Evolutionary conservation across 1,139 yeast species (phyloP), one percentile per base, ranked within the genome.

Genomic region (Saccharomyces uvarum): DNA sequence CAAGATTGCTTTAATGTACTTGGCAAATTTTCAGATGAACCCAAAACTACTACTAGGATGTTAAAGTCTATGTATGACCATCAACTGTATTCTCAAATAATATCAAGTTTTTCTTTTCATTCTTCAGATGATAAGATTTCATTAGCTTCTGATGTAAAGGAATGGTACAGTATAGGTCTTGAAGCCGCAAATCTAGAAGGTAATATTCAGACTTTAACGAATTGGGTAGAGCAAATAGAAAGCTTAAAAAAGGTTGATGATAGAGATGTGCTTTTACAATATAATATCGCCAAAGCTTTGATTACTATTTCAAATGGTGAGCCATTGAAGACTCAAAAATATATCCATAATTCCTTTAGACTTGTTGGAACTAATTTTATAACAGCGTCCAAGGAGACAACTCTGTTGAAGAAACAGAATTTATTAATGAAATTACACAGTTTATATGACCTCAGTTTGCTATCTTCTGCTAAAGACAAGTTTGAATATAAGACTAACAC

Each of bases 1-100:
- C 87, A 88, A 59, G 93, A 88, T 59, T 89, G 97, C 47, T 86
- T 89, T 62, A 85, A 84, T 54, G 88, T 86, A 0, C 70, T 87
- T 47, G 80, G 88, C 14, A 77, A 77, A 14, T 59, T 61, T 50
- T 63, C 71, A 14, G 70, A 73, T 24, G 67, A 71, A 19, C 54
- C 62, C 2, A 52, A 55, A 4, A 57, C 63, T 1, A 65, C 65
- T 13, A 64, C 66, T 8, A 76, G 78, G 53, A 69, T 79, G 65
- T 59, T 82, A 56, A 77, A 77, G 53, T 81, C 86, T 16, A 70
- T 85, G 59, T 79, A 77, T 59, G 79, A 80, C 48, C 82, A 82
- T 62, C 84, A 84, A 50, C 73, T 82, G 41, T 81, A 82, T 62
- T 82, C 80, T 14, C 78, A 79, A 58, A 65, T 77, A 4, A 62